Evolutionary conservation across 306 rosid species (phyloP), one percentile per base, ranked within the genome.

Genomic region (Castanea mollissima): DNA sequence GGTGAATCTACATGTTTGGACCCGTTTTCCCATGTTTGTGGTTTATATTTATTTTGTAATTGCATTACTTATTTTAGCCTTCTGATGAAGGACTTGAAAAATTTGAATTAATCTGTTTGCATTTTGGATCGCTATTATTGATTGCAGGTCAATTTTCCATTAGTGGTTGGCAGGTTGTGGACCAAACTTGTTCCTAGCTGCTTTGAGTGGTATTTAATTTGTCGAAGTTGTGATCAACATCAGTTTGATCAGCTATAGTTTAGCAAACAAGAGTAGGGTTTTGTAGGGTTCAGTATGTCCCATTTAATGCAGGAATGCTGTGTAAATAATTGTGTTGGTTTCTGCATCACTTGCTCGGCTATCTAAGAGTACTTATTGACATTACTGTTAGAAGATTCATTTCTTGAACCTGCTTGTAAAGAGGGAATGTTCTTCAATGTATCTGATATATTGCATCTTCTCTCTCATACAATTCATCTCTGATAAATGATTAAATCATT

Each of bases 321-420:
- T 83, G 92, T 91, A 84, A 52, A 88, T 89, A 85, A n/a, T 18
- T 77, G 57, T 46, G 67, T 54, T 78, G 54, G 69, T 80, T 74
- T 69, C 81, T 74, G 68, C 71, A 78, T 77, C 71, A 68, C 82
- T 52, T 25, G 27, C 27, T n/a, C 64, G 41, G 65, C 75, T 64
- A 62, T 77, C 55, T 72, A 35, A 12, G 73, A 63, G 31, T 63
- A 68, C 29, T 62, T 59, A 55, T 59, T 70, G 75, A 23, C 60
- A 54, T 54, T 71, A 25, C 31, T 46, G 64, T 56, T 71, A 57
- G 54, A 49, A 72, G 72, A 55, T 75, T 70, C 63, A 60, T 76
- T 21, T 79, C 54, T 81, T 62, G 63, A 82, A 46, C 23, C 19
- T 59, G 59, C 18, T 27, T 74, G 74, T 75, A 18, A 63, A 34